Base-by-base conservation (phyloP, 257 asterid species). In the Solanum verrucosum region DNA sequence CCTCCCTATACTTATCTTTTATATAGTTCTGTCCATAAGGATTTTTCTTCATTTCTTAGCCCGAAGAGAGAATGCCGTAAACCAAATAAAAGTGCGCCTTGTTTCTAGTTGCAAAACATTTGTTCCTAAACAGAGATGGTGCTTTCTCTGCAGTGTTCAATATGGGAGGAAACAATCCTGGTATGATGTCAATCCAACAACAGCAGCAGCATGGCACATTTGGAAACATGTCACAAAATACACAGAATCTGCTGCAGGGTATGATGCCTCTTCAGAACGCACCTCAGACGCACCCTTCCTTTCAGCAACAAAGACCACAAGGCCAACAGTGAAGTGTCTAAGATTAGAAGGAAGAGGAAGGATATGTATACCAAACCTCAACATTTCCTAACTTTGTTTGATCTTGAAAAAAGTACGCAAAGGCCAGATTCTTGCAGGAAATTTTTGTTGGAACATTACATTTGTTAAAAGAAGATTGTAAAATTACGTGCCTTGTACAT, bases 291-390 rank as follows among this genome's bases (percentile, higher is more conserved):
- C 99, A 93, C 87, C 93, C 96, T 75, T 94, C 92, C 93, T 95
- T 94, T 89, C 99, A 96, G 90, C 99, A 93, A 90, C 98, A 96
- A 91, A 91, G 99, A 89, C 94, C 96, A 20, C 99, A 94, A 89
- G 96, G 94, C 93, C 98, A 95, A 87, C 93, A 96, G 90, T 91
- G 92, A 92, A 73, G 31, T 20, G 35, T 86, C 74, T 63, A 49
- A 49, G 35, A 81, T 49, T 49, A 81, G 85, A 82, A 29, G 68
- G 44, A 82, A 49, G 63, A 52, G 63, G 85, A 44, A 44, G 56
- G 86, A 49, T 82, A 82, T 82, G 42, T 52, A 49, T 31, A 82
- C 29, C 85, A 46, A 49, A 82, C 29, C 29, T 29, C 42, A 20
- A 18, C 70, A 77, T 27, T 9, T 31, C 44, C 44, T 1, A 49